Base-by-base conservation (phyloP, 2,329 filamentous ascomycete genomes). In the Lizonia empirigonia region DNA sequence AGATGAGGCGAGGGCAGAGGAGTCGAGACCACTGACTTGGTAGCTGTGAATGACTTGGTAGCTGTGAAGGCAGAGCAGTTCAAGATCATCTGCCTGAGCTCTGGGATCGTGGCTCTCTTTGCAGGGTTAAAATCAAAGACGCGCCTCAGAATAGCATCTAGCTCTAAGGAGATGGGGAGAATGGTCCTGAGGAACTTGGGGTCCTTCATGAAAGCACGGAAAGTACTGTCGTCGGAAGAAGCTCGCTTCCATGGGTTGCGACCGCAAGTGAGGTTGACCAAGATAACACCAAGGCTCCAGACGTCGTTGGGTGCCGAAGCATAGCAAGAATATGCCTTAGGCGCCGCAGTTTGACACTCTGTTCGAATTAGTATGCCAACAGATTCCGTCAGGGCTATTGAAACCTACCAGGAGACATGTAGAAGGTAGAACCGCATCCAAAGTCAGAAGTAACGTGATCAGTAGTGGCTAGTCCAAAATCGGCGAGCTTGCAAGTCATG, bases 241-340 rank as follows among this genome's bases (percentile, higher is more conserved):
- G 94, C 94, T 73, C 94, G 89, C 79, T 97, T 97, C 94, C 94
- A 99, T 53, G 94, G 94, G 77, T 99, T 99, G 73, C 94, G 91
- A 70, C 94, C 94, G 77, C 94, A 99, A 42, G 91, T 96, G 62
- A 99, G 82, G 79, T 99, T 99, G 66, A 99, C 91, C 55, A 99
- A 82, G 71, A 99, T 96, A 44, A 99, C 93, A 63, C 94, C 94
- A n/a, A 99, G 83, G 68, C 90, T 93, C 94, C 94, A 99, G 64
- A 97, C 86, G 75, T 99, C 94, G 78, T 97, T 99, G 50, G 93
- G 90, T 44, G 90, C 91, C 60, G 92, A 96, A 62, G 87, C 87
- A 76, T 99, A 99, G 74, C 84, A 93, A 23, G 88, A 80, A 70
- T 81, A 81, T 74, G 80, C 84, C 82, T 83, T 85, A 67, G 79